These are phyloP conservation scores for Balakata baccata DNA, from an alignment of 345 rosid genomes.

Conservation along the genomic window DNA sequence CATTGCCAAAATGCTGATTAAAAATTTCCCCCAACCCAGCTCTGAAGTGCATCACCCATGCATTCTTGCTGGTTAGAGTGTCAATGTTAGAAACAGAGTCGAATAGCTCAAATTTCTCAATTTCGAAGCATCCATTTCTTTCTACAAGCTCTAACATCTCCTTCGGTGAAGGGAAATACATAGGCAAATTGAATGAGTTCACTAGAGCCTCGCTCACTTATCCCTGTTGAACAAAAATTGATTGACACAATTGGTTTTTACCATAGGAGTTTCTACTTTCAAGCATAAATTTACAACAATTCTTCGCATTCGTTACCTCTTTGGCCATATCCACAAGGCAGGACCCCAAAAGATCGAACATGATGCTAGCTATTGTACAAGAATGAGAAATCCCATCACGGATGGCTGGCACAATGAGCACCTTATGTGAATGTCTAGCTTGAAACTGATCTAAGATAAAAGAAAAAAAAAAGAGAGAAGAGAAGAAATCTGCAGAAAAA, in stretches of 20 bases:
- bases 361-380: constrained; percentile 9
- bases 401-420: constrained; percentile 30
- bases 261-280: too few species aligned
- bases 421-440: too few species aligned
- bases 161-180: not conserved
- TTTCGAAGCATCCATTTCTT: not conserved
- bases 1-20: constrained; percentile 28
- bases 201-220: not conserved
- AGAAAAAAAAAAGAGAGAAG: too few species aligned
- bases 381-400: constrained; percentile 28
- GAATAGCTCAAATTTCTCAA: constrained; percentile 9
- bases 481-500: too few species aligned
- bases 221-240: not conserved
- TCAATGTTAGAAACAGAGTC: not conserved
- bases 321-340: constrained; percentile 41
- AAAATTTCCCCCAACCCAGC: constrained; percentile 9
- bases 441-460: too few species aligned
- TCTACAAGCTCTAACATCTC: constrained; percentile 9
- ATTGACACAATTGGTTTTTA: too few species aligned
- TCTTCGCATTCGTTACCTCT: constrained; percentile 25
- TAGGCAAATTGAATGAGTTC: constrained; percentile 12
- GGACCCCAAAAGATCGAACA: constrained; percentile 28
- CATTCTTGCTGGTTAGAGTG: not conserved
- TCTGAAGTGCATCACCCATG: not conserved
- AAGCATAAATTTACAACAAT: not conserved